Evolutionary conservation across 805 yeast species (phyloP), one percentile per base, ranked within the genome.

Genomic region (Yarrowia alimentaria): DNA sequence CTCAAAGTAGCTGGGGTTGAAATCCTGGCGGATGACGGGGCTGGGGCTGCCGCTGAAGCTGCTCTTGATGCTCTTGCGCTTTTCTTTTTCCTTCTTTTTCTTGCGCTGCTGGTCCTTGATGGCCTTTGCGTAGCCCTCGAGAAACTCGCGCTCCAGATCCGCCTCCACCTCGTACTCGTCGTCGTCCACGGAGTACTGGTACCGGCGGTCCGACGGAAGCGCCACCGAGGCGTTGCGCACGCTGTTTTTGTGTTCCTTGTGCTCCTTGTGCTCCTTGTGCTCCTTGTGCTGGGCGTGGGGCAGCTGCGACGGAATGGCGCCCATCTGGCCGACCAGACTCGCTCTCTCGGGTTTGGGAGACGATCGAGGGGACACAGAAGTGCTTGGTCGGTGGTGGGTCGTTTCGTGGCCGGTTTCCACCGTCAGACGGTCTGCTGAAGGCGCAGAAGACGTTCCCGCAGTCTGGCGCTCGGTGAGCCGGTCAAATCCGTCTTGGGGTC

Each of bases 171-270:
- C 95, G 56, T 78, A 77, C 33, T 84, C 78, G 50, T 83, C 88
- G 64, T 87, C 95, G 62, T 87, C 95, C 0, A 86, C 94, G 26
- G 89, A 80, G 62, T 81, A 87, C 0, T 84, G 70, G 52, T 54
- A 60, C 18, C 64, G 28, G 8, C 58, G 52, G 18, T 56, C 55
- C 19, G 19, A 40, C 25, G 32, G 47, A 20, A 2, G 47, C 11
- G 31, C 12, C 17, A 24, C 33, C 12, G 43, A 31, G 21, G 7
- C 10, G 10, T 8, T 22, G 25, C 7, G 25, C 25, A 8, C 10
- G 25, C 7, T 7, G 25, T 7, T 22, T 22, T 7, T 7, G 25
- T 7, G 7, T 22, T n/a, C n/a, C n/a, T 22, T 35, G 16, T 16
- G 37, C 16, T 8, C 10, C 24, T 21, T 9, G 24, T 6, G 24